Evolutionary conservation across 1,284 basidiomycete genomes (phyloP).

Genomic region (Butyriboletus appendiculatus): DNA sequence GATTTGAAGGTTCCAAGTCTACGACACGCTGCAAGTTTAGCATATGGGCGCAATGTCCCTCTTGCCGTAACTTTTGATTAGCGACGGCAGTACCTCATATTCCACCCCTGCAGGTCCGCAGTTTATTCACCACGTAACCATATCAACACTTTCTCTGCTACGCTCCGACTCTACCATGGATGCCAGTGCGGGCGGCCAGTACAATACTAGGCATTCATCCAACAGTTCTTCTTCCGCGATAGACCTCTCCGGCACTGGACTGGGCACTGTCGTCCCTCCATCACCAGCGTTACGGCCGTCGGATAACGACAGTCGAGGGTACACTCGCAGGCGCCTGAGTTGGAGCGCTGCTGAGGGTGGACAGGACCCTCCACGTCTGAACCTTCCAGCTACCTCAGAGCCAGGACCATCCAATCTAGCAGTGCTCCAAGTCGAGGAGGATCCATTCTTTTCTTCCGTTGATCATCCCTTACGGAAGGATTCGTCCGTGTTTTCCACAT

Average conservation of each 20-base stretch:
- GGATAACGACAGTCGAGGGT: slow-evolving; percentile 35
- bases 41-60: too few species aligned
- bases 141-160: not conserved
- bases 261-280: slow-evolving; percentile 42
- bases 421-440: slow-evolving; percentile 36
- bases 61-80: too few species aligned
- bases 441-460: slow-evolving; percentile 47
- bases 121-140: not conserved
- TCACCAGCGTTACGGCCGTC: slow-evolving; percentile 54
- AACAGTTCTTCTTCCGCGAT: slow-evolving; percentile 53
- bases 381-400: slow-evolving; percentile 23
- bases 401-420: slow-evolving; percentile 21
- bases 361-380: slow-evolving; percentile 46
- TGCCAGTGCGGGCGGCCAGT: slow-evolving; percentile 1
- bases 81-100: too few species aligned
- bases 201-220: slow-evolving; percentile 11
- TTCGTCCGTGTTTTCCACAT: slow-evolving; percentile 36
- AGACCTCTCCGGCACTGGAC: slow-evolving; percentile 51
- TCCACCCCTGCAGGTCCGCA: too few species aligned
- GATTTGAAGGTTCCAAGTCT: not conserved
- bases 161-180: slow-evolving; percentile 15
- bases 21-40: not conserved
- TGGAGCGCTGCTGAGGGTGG: slow-evolving; percentile 51
- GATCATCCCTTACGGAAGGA: slow-evolving; percentile 24
- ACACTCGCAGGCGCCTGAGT: slow-evolving; percentile 54